phyloP scores from a whole-genome alignment of 495 filamentous ascomycete genomes.

The Cryomyces minteri region DNA sequence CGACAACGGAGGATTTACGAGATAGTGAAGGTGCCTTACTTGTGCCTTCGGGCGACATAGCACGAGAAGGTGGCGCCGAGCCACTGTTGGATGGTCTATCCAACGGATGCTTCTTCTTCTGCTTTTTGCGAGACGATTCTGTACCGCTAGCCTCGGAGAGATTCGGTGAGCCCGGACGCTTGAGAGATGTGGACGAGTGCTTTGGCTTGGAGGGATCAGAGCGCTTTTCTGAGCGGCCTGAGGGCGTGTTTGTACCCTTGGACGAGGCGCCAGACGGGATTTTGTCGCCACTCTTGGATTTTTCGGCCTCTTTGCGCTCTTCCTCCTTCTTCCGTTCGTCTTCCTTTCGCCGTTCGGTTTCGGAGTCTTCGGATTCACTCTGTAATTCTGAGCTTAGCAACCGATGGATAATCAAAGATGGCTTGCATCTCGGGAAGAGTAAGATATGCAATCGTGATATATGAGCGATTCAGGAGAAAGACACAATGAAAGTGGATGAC shows the following conservation, averaged over 20 bases:
- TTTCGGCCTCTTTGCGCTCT: slow-evolving; percentile 30
- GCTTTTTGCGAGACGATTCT: slow-evolving; percentile 76
- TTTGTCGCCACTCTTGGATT: slow-evolving; percentile 8
- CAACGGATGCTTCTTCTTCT: slow-evolving; percentile 34
- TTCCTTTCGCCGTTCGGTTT: neutral
- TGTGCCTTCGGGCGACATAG: slow-evolving; percentile 27
- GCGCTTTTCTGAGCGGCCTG: slow-evolving; percentile 44
- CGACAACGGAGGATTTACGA: slow-evolving; percentile 24
- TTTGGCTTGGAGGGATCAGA: slow-evolving; percentile 7
- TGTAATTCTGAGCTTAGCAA: neutral
- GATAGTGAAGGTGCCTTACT: slow-evolving; percentile 9
- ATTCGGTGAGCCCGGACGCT: slow-evolving; percentile 73
- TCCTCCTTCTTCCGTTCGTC: slow-evolving; percentile 29
- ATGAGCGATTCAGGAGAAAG: too few species aligned
- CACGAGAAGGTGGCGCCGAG: slow-evolving; percentile 37
- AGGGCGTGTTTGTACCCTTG: slow-evolving; percentile 60
- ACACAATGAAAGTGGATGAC: too few species aligned
- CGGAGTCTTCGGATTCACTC: slow-evolving; percentile 17
- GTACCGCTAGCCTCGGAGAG: slow-evolving; percentile 79
- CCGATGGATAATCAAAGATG: too few species aligned
- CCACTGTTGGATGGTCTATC: slow-evolving; percentile 16
- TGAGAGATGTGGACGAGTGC: slow-evolving; percentile 25
- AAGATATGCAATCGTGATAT: too few species aligned
- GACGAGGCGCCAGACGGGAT: slow-evolving; percentile 24
- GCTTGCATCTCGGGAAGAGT: too few species aligned